Percentiles rank a stretch among this genome's conserved stretches.
Conservation (phyloP, 305 asterid genomes). For the Solanum hybrid region DNA sequence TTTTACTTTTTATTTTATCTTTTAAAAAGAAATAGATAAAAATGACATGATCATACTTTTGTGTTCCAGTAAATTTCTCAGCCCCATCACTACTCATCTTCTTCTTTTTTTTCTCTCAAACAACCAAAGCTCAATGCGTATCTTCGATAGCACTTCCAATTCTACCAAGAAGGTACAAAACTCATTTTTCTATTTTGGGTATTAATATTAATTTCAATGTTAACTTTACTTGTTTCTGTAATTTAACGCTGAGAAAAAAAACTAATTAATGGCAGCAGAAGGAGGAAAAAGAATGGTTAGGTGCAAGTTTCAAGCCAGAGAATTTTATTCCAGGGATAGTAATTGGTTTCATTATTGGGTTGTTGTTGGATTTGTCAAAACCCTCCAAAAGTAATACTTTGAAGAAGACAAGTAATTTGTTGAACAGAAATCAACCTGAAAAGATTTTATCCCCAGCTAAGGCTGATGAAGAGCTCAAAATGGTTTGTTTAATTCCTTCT, state of each 20-base stretch:
- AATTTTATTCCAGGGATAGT: conserved; percentile 85
- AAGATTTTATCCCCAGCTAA: conserved; percentile 23
- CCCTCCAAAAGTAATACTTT: conserved; percentile 24
- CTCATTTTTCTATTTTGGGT: neutral
- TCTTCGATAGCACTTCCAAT: conserved; percentile 33
- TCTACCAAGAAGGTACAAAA: conserved; percentile 44
- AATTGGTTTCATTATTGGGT: conserved; percentile 71
- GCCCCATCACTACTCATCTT: neutral
- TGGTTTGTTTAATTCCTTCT: conserved; percentile 36
- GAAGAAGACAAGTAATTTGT: conserved; percentile 30
- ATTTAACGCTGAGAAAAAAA: neutral
- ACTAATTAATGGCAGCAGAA: conserved; percentile 19
- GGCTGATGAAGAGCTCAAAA: conserved; percentile 61
- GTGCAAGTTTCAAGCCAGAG: conserved; percentile 80
- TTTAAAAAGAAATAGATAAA: neutral
- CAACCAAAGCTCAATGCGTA: conserved; percentile 20
- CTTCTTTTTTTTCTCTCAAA: neutral
- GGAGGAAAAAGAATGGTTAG: conserved; percentile 56
- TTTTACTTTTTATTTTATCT: neutral
- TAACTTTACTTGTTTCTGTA: neutral
- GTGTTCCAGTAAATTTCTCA: neutral
- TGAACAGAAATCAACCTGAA: conserved; percentile 32
- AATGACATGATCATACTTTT: neutral
- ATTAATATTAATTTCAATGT: neutral
- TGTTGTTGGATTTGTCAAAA: conserved; percentile 56